Evolutionary conservation across 768 basidiomycete species (phyloP), one percentile per base, ranked within the genome.

Genomic region (Epithele typhae): DNA sequence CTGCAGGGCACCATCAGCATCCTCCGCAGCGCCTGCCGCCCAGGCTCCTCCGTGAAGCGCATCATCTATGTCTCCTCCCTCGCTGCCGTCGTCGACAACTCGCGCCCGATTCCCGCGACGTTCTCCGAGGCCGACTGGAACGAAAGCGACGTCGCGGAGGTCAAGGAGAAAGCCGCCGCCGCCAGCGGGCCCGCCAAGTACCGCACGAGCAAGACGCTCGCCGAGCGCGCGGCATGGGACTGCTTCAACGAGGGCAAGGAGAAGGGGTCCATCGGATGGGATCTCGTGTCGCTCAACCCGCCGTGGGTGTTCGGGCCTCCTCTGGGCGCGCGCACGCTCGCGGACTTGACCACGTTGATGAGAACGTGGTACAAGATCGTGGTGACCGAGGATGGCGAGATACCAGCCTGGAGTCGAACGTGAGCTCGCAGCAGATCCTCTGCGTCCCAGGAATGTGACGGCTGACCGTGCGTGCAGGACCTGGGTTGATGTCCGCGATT

Each of bases 41-140:
- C 65, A 59, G 63, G 47, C 14, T 43, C 38, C 8, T 53, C 60
- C 5, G 71, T 91, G 56, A 81, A 84, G 60, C 77, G 89, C 5
- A 68, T 92, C 37, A 80, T 90, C 4, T 64, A 87, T 44, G 86
- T 84, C 0, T 79, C 80, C 12, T 87, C 85, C 1, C 68, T 63
- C 42, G 84, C 77, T 1, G 65, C 81, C 0, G 64, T 65, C 1
- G 22, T 43, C 10, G 18, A 43, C 22, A 22, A 30, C 5, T 21
- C 18, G 12, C 19, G 5, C 3, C 21, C 18, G 30, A 43, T 19
- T n/a, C 41, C 41, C 5, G 42, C 21, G 2, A 21, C 30, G 12
- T 77, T 71, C 54, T 66, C 59, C 32, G 81, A 84, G 57, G 50
- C 54, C 11, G 70, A 86, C 62, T 73, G 72, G 72, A 71, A 71